A percentile compares a stretch with the other conserved stretches of the same genome.
These are phyloP conservation scores for Nyctanthes arbortristis DNA, from an alignment of 257 asterid genomes.

Conservation along the genomic window DNA sequence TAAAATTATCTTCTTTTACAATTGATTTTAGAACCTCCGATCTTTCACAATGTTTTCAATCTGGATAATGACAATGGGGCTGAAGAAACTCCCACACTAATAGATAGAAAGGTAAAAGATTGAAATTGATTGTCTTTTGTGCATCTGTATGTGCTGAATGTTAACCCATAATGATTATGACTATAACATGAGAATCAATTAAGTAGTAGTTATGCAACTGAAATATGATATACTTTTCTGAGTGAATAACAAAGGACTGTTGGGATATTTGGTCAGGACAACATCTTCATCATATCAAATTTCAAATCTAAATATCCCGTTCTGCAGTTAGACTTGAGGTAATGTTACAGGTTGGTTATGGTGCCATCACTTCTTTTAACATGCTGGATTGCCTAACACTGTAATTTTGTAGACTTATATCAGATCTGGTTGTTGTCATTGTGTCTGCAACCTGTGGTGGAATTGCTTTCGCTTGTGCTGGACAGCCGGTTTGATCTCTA, in stretches of 20 bases:
- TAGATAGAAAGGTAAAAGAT: conserved; percentile 81
- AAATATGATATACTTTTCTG: conserved; percentile 12
- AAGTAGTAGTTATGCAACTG: conserved; percentile 11
- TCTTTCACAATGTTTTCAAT: conserved; percentile 84
- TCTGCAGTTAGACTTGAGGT: conserved; percentile 96
- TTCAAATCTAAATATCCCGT: conserved; percentile 96
- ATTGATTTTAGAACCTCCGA: conserved; percentile 64
- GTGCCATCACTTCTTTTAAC: conserved; percentile 19
- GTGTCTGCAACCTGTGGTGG: conserved; percentile 99
- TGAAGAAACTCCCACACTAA: conserved; percentile 95
- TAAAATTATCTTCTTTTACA: conserved; percentile 15
- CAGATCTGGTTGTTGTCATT: conserved; percentile 94
- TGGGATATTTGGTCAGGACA: conserved; percentile 59
- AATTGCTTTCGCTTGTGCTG: conserved; percentile 99
- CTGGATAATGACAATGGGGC: conserved; percentile 97
- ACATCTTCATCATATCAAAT: conserved; percentile 92
- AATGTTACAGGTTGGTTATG: conserved; percentile 25
- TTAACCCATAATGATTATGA: neutral
- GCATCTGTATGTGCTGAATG: neutral
- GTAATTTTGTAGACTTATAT: conserved; percentile 74
- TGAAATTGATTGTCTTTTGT: neutral
- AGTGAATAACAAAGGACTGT: conserved; percentile 17
- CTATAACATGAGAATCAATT: neutral
- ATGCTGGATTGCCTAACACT: conserved; percentile 22
- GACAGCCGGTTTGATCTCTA: conserved; percentile 84